Conservation (phyloP, 169 alveolate species). For the Cryptosporidium meleagridis region DNA sequence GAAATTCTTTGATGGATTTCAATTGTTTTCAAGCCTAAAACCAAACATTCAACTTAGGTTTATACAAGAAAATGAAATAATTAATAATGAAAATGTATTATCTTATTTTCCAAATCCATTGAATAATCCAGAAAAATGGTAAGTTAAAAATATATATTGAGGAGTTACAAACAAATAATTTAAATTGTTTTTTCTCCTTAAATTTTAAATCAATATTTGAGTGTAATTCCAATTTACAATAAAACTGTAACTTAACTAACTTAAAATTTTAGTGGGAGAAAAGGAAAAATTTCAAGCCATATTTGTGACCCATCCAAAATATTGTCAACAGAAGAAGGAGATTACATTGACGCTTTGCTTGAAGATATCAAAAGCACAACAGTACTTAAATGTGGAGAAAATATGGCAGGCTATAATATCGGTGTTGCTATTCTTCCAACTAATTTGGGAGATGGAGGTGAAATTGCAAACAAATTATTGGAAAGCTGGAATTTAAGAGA, state of each 20-base stretch:
- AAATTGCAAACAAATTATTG: conserved; percentile 41
- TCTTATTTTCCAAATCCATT: conserved; percentile 60
- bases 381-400: conserved; percentile 33
- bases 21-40: not conserved
- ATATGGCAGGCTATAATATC: conserved; percentile 35
- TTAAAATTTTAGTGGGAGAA: conserved; percentile 53
- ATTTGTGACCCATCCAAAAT: conserved; percentile 53
- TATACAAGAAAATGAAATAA: conserved; percentile 18
- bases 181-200: not conserved
- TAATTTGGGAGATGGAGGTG: conserved; percentile 45
- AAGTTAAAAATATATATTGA: not conserved
- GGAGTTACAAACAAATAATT: not conserved
- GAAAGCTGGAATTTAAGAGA: conserved; percentile 48
- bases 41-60: conserved; percentile 10
- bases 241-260: not conserved
- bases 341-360: conserved; percentile 48
- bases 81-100: conserved; percentile 34
- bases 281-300: conserved; percentile 15
- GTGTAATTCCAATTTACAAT: not conserved
- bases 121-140: conserved; percentile 60
- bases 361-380: conserved; percentile 36
- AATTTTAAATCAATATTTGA: not conserved
- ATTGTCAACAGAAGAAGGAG: conserved; percentile 58
- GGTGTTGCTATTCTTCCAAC: conserved; percentile 60
- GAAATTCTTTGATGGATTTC: conserved; percentile 2